phyloP scores from a whole-genome alignment of 305 asterid genomes.

The Nicotiana rustica region DNA sequence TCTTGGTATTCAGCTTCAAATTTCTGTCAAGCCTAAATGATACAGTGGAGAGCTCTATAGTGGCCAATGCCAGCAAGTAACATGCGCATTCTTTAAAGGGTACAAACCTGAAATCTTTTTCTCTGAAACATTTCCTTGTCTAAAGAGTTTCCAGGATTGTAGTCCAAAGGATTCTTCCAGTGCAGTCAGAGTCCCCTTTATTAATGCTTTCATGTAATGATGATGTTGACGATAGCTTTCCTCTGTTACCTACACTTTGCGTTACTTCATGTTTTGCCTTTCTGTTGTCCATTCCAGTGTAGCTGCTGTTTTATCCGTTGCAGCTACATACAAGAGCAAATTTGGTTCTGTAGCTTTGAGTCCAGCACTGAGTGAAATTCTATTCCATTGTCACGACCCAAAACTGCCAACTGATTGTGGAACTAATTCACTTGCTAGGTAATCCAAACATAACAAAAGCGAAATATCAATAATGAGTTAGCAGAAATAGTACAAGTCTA shows the following conservation, averaged over 20 bases:
- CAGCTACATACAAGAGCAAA: conserved; percentile 48
- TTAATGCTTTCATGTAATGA: conserved; percentile 18
- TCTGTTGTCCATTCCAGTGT: conserved; percentile 49
- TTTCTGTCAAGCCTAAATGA: conserved; percentile 43
- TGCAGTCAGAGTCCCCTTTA: background rate
- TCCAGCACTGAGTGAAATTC: too few relatives aligned
- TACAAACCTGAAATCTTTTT: conserved; percentile 46
- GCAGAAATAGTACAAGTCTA: too few relatives aligned
- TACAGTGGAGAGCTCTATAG: conserved; percentile 41
- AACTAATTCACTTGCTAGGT: too few relatives aligned
- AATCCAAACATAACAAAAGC: too few relatives aligned
- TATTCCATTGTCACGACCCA: too few relatives aligned
- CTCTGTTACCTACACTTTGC: conserved; percentile 38
- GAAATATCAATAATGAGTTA: too few relatives aligned
- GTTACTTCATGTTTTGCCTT: conserved; percentile 46
- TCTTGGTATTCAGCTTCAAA: too few relatives aligned
- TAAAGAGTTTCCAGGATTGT: background rate
- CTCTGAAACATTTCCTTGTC: conserved; percentile 36
- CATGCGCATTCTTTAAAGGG: conserved; percentile 52
- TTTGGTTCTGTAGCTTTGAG: too few relatives aligned
- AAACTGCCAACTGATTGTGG: too few relatives aligned
- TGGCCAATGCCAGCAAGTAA: conserved; percentile 45
- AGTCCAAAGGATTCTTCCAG: conserved; percentile 13
- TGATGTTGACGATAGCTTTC: conserved; percentile 15
- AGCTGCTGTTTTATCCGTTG: conserved; percentile 49